Percentiles rank a stretch among this genome's conserved stretches.
phyloP scores from a whole-genome alignment of 2,329 filamentous ascomycete species.

The Chaetoscypha palmicola region DNA sequence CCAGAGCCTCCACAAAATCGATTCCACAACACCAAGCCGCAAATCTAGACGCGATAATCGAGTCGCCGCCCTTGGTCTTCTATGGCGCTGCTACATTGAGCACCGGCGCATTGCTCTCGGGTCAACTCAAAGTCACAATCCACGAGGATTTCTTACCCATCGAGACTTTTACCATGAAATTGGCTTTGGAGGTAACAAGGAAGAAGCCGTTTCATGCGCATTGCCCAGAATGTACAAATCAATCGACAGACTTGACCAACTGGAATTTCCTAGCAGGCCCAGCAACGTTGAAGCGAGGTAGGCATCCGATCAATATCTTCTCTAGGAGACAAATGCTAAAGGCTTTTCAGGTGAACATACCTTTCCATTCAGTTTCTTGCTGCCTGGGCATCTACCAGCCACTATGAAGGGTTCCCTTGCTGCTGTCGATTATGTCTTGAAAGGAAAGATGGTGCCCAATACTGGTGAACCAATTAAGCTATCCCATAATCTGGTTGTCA shows the following conservation, averaged over 20 bases:
- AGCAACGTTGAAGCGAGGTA: conserved; percentile 44
- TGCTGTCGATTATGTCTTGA: conserved; percentile 71
- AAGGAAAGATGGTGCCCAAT: conserved; percentile 55
- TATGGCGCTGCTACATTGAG: conserved; percentile 69
- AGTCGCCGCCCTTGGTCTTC: conserved; percentile 54
- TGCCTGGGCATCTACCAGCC: conserved; percentile 80
- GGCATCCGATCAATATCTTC: conserved; percentile 15
- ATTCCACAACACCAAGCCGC: conserved; percentile 16
- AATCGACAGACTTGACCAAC: conserved; percentile 65
- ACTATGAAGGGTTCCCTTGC: conserved; percentile 68
- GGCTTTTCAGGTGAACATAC: conserved; percentile 55
- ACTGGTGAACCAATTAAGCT: conserved; percentile 59
- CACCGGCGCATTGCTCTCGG: conserved; percentile 78
- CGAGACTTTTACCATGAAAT: conserved; percentile 63
- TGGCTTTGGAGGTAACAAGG: conserved; percentile 64
- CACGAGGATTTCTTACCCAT: conserved; percentile 60
- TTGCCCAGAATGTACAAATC: conserved; percentile 68
- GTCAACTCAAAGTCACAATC: conserved; percentile 69
- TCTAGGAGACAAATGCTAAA: conserved; percentile 11
- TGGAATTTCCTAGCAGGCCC: conserved; percentile 69
- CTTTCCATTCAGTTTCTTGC: conserved; percentile 83
- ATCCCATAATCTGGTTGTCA: conserved; percentile 62
- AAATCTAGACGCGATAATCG: conserved; percentile 43
- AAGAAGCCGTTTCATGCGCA: conserved; percentile 77
- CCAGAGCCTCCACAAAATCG: conserved; percentile 22